Base-by-base conservation (phyloP, 805 yeast species). In the Dipodascus albidus region DNA sequence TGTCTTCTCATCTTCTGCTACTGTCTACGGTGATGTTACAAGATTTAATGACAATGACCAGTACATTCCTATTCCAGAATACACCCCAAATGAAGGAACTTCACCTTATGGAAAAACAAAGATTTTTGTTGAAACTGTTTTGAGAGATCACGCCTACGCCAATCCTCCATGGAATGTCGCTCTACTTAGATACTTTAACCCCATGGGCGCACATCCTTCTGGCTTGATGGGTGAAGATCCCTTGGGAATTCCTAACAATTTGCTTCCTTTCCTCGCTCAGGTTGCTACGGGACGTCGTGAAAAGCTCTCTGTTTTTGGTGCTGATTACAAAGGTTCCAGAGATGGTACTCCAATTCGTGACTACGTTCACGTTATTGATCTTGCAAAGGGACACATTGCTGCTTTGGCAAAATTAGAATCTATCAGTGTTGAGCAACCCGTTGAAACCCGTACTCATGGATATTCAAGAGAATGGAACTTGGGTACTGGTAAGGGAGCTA, bases 261-360 rank as follows among this genome's bases (percentile, higher is more conserved):
- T 86, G 60, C 71, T 87, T 58, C 93, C 93, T 2, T 82, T 71
- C 64, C 72, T 86, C 64, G 86, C 89, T 2, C 88, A 85, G 66
- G 90, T 85, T 9, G 91, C 91, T 17, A 76, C 78, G 50, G 87
- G 87, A 19, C 76, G 86, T 63, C 73, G 85, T 50, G 82, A 80
- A 44, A 79, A 82, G 63, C 74, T 85, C 53, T 67, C 67, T n/a
- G 79, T 86, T 2, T 86, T 82, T 62, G 93, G 93, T 52, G 72
- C 75, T 63, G 89, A 85, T 68, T 85, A 83, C 60, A 75, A 76
- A 49, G 44, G 44, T 19, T 75, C 85, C 47, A 78, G 79, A 55
- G 91, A 85, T 68, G 91, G 91, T 35, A 85, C 91, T 14, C 88
- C 93, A 22, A 82, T 85, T 52, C 75, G 93, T 59, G 95, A 86